Evolutionary conservation across 768 basidiomycete species (phyloP).

Genomic region (Russula olivacea): DNA sequence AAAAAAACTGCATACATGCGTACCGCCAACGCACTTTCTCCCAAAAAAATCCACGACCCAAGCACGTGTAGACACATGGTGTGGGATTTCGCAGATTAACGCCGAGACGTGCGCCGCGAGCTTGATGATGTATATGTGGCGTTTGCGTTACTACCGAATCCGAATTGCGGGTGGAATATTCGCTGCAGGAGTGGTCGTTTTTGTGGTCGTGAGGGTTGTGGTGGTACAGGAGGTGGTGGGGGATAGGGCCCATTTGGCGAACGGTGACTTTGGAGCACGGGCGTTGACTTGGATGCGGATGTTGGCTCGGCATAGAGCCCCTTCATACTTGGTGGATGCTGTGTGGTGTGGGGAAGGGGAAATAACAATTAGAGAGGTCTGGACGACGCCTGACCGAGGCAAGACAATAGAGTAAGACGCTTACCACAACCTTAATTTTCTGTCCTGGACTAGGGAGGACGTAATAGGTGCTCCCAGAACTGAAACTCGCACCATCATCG

Average conservation of each 20-base stretch:
- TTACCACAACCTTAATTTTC: conserved; percentile 68
- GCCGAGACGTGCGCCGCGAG: conserved; percentile 10
- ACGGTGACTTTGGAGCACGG: conserved; percentile 15
- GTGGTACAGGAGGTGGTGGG: neutral
- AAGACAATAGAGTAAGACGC: conserved; percentile 30
- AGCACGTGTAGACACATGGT: neutral
- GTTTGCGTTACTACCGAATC: neutral
- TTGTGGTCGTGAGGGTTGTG: conserved; percentile 12
- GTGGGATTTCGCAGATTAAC: neutral
- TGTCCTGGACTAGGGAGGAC: conserved; percentile 65
- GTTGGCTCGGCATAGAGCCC: conserved; percentile 19
- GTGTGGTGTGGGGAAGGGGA: neutral
- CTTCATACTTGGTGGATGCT: conserved; percentile 16
- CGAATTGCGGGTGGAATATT: conserved; percentile 22
- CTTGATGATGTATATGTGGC: neutral
- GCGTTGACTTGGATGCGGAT: conserved; percentile 15
- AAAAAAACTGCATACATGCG: neutral
- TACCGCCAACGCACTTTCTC: neutral
- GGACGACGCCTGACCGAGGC: neutral
- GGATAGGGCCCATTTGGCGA: neutral
- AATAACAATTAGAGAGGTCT: neutral
- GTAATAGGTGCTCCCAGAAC: conserved; percentile 70
- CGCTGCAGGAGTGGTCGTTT: conserved; percentile 25
- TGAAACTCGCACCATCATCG: conserved; percentile 41
- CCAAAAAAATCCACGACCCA: neutral